phyloP scores from a whole-genome alignment of 208 protist genomes.

The Sergeia podlipaevii region DNA sequence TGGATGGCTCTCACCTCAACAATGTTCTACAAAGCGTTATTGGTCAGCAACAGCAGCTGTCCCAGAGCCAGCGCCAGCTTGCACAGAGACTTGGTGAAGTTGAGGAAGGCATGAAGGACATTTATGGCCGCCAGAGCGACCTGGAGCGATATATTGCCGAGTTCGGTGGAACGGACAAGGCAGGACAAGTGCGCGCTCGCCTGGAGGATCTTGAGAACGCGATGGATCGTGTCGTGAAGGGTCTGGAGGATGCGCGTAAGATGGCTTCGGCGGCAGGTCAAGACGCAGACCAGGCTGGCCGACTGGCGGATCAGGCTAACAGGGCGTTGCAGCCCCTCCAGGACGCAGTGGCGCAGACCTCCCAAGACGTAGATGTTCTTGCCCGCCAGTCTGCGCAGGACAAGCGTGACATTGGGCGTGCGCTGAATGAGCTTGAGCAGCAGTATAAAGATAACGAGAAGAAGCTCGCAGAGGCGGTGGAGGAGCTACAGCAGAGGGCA shows the following conservation, averaged over 20 bases:
- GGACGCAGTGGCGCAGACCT: slow-evolving; percentile 25
- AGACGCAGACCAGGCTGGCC: slow-evolving; percentile 43
- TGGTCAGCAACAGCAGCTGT: slow-evolving; percentile 42
- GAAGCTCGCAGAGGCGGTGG: slow-evolving; percentile 36
- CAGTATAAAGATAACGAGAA: slow-evolving; percentile 32
- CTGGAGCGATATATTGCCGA: slow-evolving; percentile 40
- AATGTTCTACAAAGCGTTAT: slow-evolving; percentile 62
- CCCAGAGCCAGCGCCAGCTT: slow-evolving; percentile 36
- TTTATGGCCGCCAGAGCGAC: slow-evolving; percentile 34
- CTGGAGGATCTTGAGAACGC: slow-evolving; percentile 47
- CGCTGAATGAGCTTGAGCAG: slow-evolving; percentile 40
- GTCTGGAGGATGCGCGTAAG: slow-evolving; percentile 35
- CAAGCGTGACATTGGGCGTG: slow-evolving; percentile 27
- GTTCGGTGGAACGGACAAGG: slow-evolving; percentile 21
- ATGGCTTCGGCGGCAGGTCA: slow-evolving; percentile 24
- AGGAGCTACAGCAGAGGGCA: slow-evolving; percentile 34
- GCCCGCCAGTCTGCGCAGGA: slow-evolving; percentile 31
- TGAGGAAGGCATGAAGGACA: slow-evolving; percentile 34
- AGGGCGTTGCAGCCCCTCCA: slow-evolving; percentile 24
- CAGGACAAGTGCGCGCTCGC: slow-evolving; percentile 31
- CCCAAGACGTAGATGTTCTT: slow-evolving; percentile 25
- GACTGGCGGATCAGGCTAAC: slow-evolving; percentile 40
- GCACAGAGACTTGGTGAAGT: slow-evolving; percentile 33
- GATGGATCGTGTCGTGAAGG: slow-evolving; percentile 26
- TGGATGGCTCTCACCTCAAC: slow-evolving; percentile 78